phyloP scores from a whole-genome alignment of 768 basidiomycete genomes.

The Leccinellum albellum region DNA sequence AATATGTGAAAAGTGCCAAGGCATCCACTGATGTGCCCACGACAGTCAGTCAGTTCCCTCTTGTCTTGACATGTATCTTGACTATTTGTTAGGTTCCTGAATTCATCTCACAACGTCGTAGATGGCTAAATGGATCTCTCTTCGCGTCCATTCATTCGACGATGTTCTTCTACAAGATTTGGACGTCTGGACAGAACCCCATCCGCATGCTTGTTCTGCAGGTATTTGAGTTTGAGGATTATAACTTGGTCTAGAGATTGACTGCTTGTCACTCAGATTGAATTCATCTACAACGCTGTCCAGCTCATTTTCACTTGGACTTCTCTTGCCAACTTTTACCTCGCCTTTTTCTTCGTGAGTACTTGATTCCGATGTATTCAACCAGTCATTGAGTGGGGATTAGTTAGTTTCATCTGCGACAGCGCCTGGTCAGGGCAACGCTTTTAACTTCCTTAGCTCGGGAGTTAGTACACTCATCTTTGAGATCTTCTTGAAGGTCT shows the following conservation, averaged over 20 bases:
- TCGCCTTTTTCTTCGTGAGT: slow-evolving; percentile 91
- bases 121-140: slow-evolving; percentile 86
- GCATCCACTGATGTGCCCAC: slow-evolving; percentile 96
- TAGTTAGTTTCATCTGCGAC: slow-evolving; percentile 84
- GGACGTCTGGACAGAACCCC: slow-evolving; percentile 87
- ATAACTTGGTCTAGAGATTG: not conserved
- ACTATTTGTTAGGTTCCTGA: slow-evolving; percentile 60
- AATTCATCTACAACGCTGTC: slow-evolving; percentile 88
- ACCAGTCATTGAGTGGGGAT: slow-evolving; percentile 20
- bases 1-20: slow-evolving; percentile 91
- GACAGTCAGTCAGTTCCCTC: slow-evolving; percentile 39
- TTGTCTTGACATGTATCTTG: not conserved
- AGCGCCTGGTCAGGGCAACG: slow-evolving; percentile 46
- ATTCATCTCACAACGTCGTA: slow-evolving; percentile 90
- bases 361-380: slow-evolving; percentile 14
- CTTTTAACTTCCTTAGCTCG: slow-evolving; percentile 76
- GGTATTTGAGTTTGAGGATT: slow-evolving; percentile 20
- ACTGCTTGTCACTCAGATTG: slow-evolving; percentile 45
- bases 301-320: slow-evolving; percentile 96
- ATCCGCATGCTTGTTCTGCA: slow-evolving; percentile 77
- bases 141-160: slow-evolving; percentile 94
- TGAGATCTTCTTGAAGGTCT: slow-evolving; percentile 65
- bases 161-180: slow-evolving; percentile 83
- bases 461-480: slow-evolving; percentile 73
- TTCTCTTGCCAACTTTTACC: slow-evolving; percentile 86